Evolutionary conservation across 2,329 filamentous ascomycete genomes (phyloP), one percentile per base, ranked within the genome.

Genomic region (Sclerotinia subarctica): DNA sequence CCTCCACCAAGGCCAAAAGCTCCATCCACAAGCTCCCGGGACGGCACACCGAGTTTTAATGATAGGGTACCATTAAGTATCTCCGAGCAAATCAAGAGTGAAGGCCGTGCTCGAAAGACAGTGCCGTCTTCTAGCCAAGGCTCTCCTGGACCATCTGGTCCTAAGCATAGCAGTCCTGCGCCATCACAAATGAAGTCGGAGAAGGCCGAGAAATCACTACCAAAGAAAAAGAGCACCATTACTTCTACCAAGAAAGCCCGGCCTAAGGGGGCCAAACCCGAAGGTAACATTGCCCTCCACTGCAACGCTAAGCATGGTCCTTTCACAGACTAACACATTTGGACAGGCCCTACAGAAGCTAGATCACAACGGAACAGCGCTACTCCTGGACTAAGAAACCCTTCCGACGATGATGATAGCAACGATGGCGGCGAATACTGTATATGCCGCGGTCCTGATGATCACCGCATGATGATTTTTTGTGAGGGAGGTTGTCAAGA

Each of bases 401-500:
- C 66, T 19, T 59, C 69, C 4, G 72, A 69, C 3, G 74, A 74
- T n/a, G 72, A 70, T 42, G 75, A 74, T 53, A 76, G 74, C 67
- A 74, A 76, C 65, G 74, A 76, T 70, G 76, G 76, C 32, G 73
- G 73, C 32, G 74, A 74, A 68, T 78, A 78, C 56, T 78, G 76
- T 56, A 71, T 76, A 29, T 78, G 76, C 65, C 73, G 76, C 54
- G 73, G 74, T 52, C 74, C 74, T 51, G 75, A 77, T 66, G 75
- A 78, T 71, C 74, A 76, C 67, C 71, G 74, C 10, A 76, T 76
- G 74, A 78, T 78, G 75, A 73, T 77, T 11, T 72, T 72, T 35
- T 78, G 76, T 58, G 76, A 77, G 56, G 76, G 76, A 13, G 73
- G 72, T 26, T 78, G 76, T 54, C 70, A 76, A 38, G 76, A 77